phyloP scores from a whole-genome alignment of 2,329 filamentous ascomycete species.

The Xylariaceae sp. region DNA sequence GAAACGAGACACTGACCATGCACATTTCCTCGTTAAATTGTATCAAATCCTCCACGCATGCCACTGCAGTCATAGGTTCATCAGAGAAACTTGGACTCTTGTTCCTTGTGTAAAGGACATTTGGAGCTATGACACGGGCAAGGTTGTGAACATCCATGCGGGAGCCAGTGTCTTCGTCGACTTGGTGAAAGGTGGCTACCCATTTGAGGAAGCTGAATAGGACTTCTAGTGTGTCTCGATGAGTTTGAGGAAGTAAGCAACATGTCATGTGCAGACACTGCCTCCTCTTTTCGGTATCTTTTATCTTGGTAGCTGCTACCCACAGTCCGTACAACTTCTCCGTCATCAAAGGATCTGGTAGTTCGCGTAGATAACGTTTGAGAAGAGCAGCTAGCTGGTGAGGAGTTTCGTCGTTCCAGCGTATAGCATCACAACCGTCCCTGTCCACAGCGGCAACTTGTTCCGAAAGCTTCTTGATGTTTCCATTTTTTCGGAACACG shows the following conservation, averaged over 20 bases:
- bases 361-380: conserved; percentile 90
- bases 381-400: conserved; percentile 90
- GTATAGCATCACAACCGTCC: conserved; percentile 78
- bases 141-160: conserved; percentile 99
- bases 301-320: conserved; percentile 83
- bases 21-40: conserved; percentile 95
- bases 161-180: conserved; percentile 93
- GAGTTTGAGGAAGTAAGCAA: conserved; percentile 86
- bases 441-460: conserved; percentile 81
- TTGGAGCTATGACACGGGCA: conserved; percentile 94
- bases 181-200: conserved; percentile 94
- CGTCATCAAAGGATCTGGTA: conserved; percentile 91
- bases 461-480: conserved; percentile 89
- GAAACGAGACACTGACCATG: conserved; percentile 62
- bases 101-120: conserved; percentile 73
- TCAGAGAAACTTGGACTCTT: conserved; percentile 68
- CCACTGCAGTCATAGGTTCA: conserved; percentile 89
- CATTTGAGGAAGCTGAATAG: conserved; percentile 95
- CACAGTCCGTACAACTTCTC: conserved; percentile 91
- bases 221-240: conserved; percentile 92
- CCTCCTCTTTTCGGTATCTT: conserved; percentile 74
- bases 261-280: conserved; percentile 86
- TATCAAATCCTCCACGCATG: conserved; percentile 87
- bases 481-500: conserved; percentile 98
- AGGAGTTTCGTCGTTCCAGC: conserved; percentile 82